Evolutionary conservation across 331 rosid genomes (phyloP), one percentile per base, ranked within the genome.

Genomic region (Cydonia oblonga): DNA sequence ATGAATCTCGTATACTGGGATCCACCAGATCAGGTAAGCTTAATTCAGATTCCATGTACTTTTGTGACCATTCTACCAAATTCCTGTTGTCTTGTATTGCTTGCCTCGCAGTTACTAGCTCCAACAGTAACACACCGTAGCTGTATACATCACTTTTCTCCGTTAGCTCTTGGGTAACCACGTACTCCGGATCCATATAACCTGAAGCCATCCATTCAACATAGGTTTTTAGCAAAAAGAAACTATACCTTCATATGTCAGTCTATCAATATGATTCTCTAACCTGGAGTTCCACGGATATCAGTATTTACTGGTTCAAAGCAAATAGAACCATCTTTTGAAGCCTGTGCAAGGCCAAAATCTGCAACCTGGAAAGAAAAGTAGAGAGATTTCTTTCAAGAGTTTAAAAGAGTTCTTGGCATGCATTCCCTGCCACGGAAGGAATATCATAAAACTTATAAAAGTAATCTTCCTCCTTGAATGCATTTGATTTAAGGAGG

Each of bases 281-380:
- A 71, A 89, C 99, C 99, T 63, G 97, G 99, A 44, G 99, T 95
- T 81, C 99, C 99, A 57, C 89, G 86, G 73, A 95, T 85, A 62
- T 90, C 91, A 0, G 93, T 91, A 67, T 90, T 95, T 64, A 86
- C 87, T 0, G 99, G 92, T 76, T 95, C 99, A 68, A 95, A 90
- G 84, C 82, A 84, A 69, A 95, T 33, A 10, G 97, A 91, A 63
- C 96, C 97, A 70, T 88, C 85, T 79, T 83, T 87, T 40, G 96
- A 91, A 72, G 99, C 99, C 67, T 90, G 99, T 20, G 91, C 93
- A 79, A 95, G 99, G 75, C 99, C 99, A 80, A 95, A 95, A 86
- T 95, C 97, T 33, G 99, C 99, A 77, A 95, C 79, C 97, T 95
- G 87, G 72, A 79, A 81, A 77, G 25, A 24, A 66, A 32, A 26